Conservation (phyloP, 2,329 filamentous ascomycete species). For the Helotiales sp. region DNA sequence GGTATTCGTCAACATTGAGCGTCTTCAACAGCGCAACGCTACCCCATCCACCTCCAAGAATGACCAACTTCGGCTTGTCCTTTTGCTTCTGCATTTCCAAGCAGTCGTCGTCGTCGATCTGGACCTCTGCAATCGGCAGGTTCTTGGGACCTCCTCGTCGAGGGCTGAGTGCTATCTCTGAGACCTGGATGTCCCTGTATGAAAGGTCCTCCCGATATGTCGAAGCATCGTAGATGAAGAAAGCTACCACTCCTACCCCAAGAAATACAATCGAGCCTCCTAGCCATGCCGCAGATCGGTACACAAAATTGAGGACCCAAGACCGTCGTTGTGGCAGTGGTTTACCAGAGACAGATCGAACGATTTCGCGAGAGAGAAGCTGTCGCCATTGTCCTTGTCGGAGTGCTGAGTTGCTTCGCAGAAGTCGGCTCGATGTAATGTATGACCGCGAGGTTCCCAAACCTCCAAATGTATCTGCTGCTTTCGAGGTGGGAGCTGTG, state of each 20-base stretch:
- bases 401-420: not conserved
- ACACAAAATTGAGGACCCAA: constrained; percentile 57
- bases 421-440: constrained; percentile 3
- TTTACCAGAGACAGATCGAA: constrained; percentile 48
- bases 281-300: constrained; percentile 68
- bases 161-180: constrained; percentile 78
- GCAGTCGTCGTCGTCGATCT: constrained; percentile 86
- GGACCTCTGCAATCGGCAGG: constrained; percentile 82
- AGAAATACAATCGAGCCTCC: constrained; percentile 75
- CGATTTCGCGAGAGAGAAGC: constrained; percentile 13
- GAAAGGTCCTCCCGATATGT: constrained; percentile 78
- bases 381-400: constrained; percentile 15
- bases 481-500: constrained; percentile 6
- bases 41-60: constrained; percentile 93
- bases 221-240: constrained; percentile 91
- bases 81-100: constrained; percentile 69
- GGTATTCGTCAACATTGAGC: constrained; percentile 86
- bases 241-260: constrained; percentile 69
- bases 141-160: constrained; percentile 90
- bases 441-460: constrained; percentile 2
- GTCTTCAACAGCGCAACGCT: constrained; percentile 90
- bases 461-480: not conserved
- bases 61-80: constrained; percentile 88
- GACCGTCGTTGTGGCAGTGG: constrained; percentile 51
- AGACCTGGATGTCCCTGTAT: constrained; percentile 76